Conservation (phyloP, 2,329 filamentous ascomycete genomes). For the Pezicula radicicola region DNA sequence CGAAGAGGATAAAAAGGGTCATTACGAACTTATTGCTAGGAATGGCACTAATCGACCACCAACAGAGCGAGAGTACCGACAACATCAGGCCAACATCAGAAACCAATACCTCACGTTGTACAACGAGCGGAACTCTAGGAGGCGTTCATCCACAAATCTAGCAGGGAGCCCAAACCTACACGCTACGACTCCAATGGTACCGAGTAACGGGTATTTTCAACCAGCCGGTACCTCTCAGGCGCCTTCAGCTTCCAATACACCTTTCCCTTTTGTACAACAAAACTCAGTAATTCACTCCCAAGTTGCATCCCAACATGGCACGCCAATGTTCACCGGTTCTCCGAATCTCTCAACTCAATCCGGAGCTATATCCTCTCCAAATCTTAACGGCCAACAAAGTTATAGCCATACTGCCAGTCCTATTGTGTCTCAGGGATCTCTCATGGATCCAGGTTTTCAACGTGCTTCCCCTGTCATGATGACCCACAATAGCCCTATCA, state of each 20-base stretch:
- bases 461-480: no score
- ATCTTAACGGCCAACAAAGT: no score
- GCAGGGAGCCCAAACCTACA: slow-evolving; percentile 4
- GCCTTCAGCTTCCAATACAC: neutral
- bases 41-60: slow-evolving; percentile 22
- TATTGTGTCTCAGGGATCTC: no score
- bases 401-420: no score
- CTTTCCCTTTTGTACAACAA: neutral
- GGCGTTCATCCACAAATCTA: slow-evolving; percentile 3
- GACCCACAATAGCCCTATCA: no score
- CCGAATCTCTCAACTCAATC: neutral
- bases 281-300: no score
- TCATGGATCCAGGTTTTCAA: no score
- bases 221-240: neutral
- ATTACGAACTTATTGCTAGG: slow-evolving; percentile 23
- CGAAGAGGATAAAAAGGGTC: slow-evolving; percentile 29
- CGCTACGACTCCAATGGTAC: slow-evolving; percentile 7
- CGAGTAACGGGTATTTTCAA: no score
- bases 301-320: no score
- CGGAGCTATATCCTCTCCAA: neutral
- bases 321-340: neutral
- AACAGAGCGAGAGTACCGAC: slow-evolving; percentile 18
- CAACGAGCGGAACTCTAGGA: slow-evolving; percentile 9
- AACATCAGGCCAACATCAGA: slow-evolving; percentile 17
- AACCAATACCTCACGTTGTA: slow-evolving; percentile 17